Base-by-base conservation (phyloP, 2,329 filamentous ascomycete species). In the Camptophora hylomeconis region DNA sequence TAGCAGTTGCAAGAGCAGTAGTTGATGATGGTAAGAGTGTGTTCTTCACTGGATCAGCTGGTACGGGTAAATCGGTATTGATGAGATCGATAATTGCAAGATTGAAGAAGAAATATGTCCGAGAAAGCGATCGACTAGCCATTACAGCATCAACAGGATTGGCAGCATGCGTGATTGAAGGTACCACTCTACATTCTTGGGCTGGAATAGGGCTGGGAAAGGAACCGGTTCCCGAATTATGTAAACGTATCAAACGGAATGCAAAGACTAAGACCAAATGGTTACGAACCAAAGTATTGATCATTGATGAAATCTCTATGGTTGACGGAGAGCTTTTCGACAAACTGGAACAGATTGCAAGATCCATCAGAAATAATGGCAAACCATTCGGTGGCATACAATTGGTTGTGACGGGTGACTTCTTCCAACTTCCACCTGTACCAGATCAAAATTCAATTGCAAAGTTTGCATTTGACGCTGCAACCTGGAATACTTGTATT, bases 221-320 rank as follows among this genome's bases (percentile, higher is more conserved):
- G 53, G 89, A 95, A 45, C 69, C 80, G 20, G 79, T 76, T 3
- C 68, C 73, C 10, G 72, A 78, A 17, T 64, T 98, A 14, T 71
- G 94, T 28, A 89, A 81, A 53, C 98, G 94, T 65, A 82, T 98
- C 44, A 78, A 80, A 44, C 72, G 75, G 34, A 94, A 95, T 42
- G 66, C 70, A 11, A 95, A 94, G 51, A 83, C 84, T 13, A 87
- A 80, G 50, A 78, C 74, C 39, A 72, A 87, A 21, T 98, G 92
- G 92, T 58, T 92, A 40, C 72, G 75, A 32, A 92, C 84, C 1
- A 92, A 86, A 48, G 73, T 83, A 8, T 67, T 98, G 14, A 68
- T 98, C 42, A 72, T 98, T 45, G 89, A 98, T 54, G 89, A 98
- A 51, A 76, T 98, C 3, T 95, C 89, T 8, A 98, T 98, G 92